These are phyloP conservation scores for Backusella psychrophila DNA, from an alignment of 192 early-diverging fungal genomes.

Conservation along the genomic window DNA sequence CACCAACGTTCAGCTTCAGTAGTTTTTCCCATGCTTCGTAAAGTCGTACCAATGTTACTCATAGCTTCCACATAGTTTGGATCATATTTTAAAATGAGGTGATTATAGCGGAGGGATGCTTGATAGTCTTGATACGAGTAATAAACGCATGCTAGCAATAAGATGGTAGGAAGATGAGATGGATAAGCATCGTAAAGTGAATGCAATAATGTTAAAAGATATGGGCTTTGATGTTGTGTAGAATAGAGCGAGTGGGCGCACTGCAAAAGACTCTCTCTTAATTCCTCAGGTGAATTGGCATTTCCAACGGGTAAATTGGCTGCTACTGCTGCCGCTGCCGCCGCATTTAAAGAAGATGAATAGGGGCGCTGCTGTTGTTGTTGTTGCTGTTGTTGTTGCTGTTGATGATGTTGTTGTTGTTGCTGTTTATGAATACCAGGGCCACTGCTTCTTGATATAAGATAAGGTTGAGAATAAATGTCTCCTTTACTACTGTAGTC, in stretches of 20 bases:
- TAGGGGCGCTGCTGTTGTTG: not conserved
- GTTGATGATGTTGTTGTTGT: not conserved
- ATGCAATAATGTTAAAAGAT: conserved; percentile 48
- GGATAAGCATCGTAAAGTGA: conserved; percentile 54
- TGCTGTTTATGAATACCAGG: not conserved
- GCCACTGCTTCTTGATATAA: not conserved
- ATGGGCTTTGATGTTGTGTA: conserved; percentile 47
- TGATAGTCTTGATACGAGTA: conserved; percentile 73
- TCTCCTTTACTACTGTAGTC: not conserved
- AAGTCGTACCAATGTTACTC: conserved; percentile 89
- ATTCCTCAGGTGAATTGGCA: conserved; percentile 15
- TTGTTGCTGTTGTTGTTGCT: not conserved
- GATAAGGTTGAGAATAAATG: not conserved
- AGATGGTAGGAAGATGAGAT: conserved; percentile 77
- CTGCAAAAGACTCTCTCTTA: conserved; percentile 58
- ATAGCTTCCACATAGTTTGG: conserved; percentile 88
- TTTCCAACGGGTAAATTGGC: conserved; percentile 2
- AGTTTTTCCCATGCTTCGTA: conserved; percentile 72
- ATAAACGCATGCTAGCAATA: conserved; percentile 85
- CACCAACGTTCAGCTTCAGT: conserved; percentile 81
- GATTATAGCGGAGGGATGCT: conserved; percentile 78
- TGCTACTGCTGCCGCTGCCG: conserved; percentile 19
- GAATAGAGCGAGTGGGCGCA: conserved; percentile 65
- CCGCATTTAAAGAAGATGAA: not conserved
- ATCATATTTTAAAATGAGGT: conserved; percentile 77